Base-by-base conservation (phyloP, 1,139 yeast genomes). In the Meyerozyma elateridarum region DNA sequence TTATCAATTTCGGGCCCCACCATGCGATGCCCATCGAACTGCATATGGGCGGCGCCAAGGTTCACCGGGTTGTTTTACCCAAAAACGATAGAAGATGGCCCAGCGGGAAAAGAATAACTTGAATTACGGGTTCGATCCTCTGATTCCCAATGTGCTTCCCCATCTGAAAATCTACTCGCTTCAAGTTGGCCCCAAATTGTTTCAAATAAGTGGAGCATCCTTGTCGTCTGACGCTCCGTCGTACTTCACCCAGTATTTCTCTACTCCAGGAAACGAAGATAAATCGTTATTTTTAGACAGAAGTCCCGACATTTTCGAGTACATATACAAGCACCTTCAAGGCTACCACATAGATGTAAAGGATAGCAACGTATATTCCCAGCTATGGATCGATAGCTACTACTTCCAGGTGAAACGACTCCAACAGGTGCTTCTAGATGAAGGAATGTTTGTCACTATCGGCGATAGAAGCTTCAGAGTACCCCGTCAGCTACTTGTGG, bases 191-290 rank as follows among this genome's bases (percentile, higher is more conserved):
- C 72, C 69, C 34, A 68, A 69, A 40, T 43, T 72, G 22, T 82
- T 76, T 51, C 61, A 66, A 22, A 41, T 76, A 20, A 80, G 91
- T 49, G 96, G 96, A 1, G 88, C 91, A 1, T 85, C 95, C 4
- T 56, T 88, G 26, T 82, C 89, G 15, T 84, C 85, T 1, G 96
- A 87, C 56, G 79, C 74, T 2, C 83, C 84, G 3, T 76, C 82
- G 2, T 76, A 75, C 47, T 77, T 77, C 51, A 75, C 83, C 11
- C 51, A 58, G 14, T 76, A 54, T 52, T 77, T 77, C 41, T 31
- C 36, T 2, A 45, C 54, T 12, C 49, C 52, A 21, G 64, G 45
- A 2, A 69, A 67, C 43, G 51, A 49, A 14, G 66, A 61, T 15
- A 73, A 72, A 28, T 63, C 69, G 0, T 53, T 85, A n/a, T 78